Evolutionary conservation across 306 rosid genomes (phyloP), one percentile per base, ranked within the genome.

Genomic region (Malus asiatica): DNA sequence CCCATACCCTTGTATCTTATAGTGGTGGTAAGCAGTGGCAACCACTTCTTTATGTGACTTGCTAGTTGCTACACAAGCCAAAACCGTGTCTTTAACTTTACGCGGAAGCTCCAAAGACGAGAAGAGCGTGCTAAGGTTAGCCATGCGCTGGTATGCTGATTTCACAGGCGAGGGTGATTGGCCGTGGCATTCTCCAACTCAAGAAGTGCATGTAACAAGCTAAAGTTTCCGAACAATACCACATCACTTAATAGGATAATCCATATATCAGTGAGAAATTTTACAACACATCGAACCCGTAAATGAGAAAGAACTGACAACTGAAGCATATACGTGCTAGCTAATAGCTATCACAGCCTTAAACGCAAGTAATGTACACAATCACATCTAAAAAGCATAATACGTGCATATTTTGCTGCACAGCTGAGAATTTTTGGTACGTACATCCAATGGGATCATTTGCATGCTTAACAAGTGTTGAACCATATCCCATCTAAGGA

Each of bases 401-500:
- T 78, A 30, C 72, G 62, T 57, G 66, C 77, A 62, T 64, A 33
- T 35, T 11, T 53, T 59, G 52, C 29, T 27, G 59, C 60, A 18
- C 55, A 8, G 66, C 3, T 1, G 58, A 44, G 38, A 20, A n/a
- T 14, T 25, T 70, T 6, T 35, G 67, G 53, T 11, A 53, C 3
- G 11, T 9, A 35, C n/a, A 60, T 68, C 14, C 30, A 75, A 33
- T 9, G 61, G 33, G 46, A 60, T 42, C 29, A 30, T 55, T 23
- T 55, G 25, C 55, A 33, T 35, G 40, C 40, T 35, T 33, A 51
- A 8, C 45, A 13, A n/a, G 9, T 15, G 60, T 70, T 55, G 58
- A 57, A 52, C 75, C 15, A 35, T 35, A 40, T 22, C 32, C 75
- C 55, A 65, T 53, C 86, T 87, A 95, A 14, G 97, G 99, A 82